Evolutionary conservation across 2,329 filamentous ascomycete species (phyloP), one percentile per base, ranked within the genome.

Genomic region (Fusarium torulosum): DNA sequence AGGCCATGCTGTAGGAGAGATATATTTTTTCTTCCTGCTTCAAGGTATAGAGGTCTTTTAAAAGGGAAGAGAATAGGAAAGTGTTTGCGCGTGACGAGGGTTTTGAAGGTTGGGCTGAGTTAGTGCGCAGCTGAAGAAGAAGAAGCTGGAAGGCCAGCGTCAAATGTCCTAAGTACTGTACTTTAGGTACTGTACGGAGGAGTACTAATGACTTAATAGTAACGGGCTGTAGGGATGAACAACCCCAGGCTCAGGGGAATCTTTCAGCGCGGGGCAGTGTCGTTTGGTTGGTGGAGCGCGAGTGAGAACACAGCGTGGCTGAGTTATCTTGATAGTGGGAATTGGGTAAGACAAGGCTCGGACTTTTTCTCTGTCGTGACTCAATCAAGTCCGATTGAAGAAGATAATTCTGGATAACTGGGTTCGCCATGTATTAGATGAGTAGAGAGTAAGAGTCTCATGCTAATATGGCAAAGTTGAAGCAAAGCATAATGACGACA

Each of bases 1-100:
- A 98, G 57, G 95, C 95, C 95, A 98, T 98, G 63, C 23, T 65
- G 45, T 46, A 25, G 41, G 37, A n/a, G n/a, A n/a, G n/a, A n/a
- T n/a, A 21, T 42, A 31, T 44, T 44, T 52, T 17, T 41, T 56
- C 29, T 49, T 47, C 29, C 21, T 37, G 35, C 17, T 42, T 23
- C 6, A 11, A 29, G 29, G 3, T 45, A 46, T 44, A 58, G 19
- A 10, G 29, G 53, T 47, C 35, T 35, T 49, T 20, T 59, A 25
- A 23, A 53, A 37, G 45, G 35, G 38, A 33, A 41, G 31, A 47
- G 20, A n/a, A 54, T 19, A 37, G 27, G 45, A n/a, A 38, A 21
- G 41, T 17, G 37, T 21, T 25, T 57, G 55, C 51, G 57, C 29
- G 46, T 53, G 33, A 53, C 21, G 52, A 53, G 54, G 49, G 45